A percentile compares a stretch with the other conserved stretches of the same genome.
phyloP scores from a whole-genome alignment of 441 rosid genomes.

The Melastoma candidum region DNA sequence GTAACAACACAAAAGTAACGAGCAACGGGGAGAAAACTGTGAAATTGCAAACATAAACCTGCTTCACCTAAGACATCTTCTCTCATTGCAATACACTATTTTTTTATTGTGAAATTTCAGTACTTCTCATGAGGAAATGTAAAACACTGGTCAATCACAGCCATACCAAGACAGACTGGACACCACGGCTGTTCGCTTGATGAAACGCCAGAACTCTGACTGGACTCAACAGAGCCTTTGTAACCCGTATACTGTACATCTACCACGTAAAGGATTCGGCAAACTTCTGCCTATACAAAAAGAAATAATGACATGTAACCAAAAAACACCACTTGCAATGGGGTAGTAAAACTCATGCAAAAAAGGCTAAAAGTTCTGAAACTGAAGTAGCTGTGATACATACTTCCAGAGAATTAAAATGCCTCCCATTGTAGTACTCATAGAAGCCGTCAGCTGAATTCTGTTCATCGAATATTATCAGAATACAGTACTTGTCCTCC shows the following conservation, averaged over 20 bases:
- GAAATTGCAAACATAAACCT: too few relatives aligned
- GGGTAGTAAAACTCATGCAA: neutral
- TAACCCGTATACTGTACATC: conserved; percentile 16
- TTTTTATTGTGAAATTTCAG: too few relatives aligned
- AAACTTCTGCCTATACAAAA: conserved; percentile 5
- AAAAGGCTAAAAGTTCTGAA: neutral
- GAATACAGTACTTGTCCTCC: conserved; percentile 64
- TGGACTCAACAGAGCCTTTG: conserved; percentile 12
- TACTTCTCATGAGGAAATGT: neutral
- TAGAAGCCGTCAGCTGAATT: conserved; percentile 74
- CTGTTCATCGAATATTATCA: conserved; percentile 75
- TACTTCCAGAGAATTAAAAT: conserved; percentile 84
- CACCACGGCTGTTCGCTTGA: conserved; percentile 10
- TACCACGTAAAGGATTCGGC: conserved; percentile 8
- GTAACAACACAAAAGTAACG: too few relatives aligned
- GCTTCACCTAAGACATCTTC: too few relatives aligned
- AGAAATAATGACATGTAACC: neutral
- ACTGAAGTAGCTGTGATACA: neutral
- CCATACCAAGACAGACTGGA: conserved; percentile 16
- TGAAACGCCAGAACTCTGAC: conserved; percentile 8
- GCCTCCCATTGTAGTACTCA: conserved; percentile 65
- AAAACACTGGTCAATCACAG: neutral
- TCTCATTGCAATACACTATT: too few relatives aligned
- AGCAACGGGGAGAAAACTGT: too few relatives aligned
- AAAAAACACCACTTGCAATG: neutral